A percentile compares a stretch with the other conserved stretches of the same genome.
These are phyloP conservation scores for Globisporangium apiculatum DNA, from an alignment of 352 stramenopile species.

Conservation along the genomic window DNA sequence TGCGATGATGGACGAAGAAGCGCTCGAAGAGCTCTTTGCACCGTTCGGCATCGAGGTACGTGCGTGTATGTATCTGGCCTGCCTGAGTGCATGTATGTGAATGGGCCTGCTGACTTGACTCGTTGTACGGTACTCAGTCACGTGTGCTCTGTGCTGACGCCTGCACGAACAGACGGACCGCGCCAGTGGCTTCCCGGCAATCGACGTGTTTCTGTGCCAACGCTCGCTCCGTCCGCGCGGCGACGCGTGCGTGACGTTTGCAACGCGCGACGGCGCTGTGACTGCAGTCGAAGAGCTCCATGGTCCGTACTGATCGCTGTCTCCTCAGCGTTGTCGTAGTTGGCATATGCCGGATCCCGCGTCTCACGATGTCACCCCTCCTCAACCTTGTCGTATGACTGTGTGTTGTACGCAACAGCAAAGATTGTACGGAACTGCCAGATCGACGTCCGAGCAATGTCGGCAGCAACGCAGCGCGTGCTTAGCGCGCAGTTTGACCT, in stretches of 20 bases:
- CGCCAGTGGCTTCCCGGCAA: conserved; percentile 36
- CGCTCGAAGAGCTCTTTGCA: conserved; percentile 46
- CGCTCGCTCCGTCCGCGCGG: conserved; percentile 39
- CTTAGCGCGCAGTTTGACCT: conserved; percentile 34
- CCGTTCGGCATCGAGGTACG: conserved; percentile 50
- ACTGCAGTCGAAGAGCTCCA: conserved; percentile 51
- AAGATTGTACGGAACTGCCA: conserved; percentile 60
- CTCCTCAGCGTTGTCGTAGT: too few species aligned
- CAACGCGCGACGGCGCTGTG: conserved; percentile 23
- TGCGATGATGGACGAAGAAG: conserved; percentile 27
- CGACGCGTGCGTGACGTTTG: conserved; percentile 46
- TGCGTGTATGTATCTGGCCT: neutral
- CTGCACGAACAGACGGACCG: conserved; percentile 25
- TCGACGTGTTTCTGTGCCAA: conserved; percentile 49
- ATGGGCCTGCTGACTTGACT: neutral
- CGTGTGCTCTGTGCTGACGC: neutral
- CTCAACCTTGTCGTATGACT: neutral
- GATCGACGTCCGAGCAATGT: conserved; percentile 41
- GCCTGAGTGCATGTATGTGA: too few species aligned
- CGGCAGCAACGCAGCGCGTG: conserved; percentile 33
- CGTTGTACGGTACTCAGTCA: neutral
- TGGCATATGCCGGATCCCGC: too few species aligned
- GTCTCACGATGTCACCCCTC: too few species aligned
- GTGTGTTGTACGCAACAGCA: conserved; percentile 13
- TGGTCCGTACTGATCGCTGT: conserved; percentile 16